Percentiles rank a stretch among this genome's conserved stretches.
phyloP scores from a whole-genome alignment of 345 rosid genomes.

The Euphorbia lathyris region DNA sequence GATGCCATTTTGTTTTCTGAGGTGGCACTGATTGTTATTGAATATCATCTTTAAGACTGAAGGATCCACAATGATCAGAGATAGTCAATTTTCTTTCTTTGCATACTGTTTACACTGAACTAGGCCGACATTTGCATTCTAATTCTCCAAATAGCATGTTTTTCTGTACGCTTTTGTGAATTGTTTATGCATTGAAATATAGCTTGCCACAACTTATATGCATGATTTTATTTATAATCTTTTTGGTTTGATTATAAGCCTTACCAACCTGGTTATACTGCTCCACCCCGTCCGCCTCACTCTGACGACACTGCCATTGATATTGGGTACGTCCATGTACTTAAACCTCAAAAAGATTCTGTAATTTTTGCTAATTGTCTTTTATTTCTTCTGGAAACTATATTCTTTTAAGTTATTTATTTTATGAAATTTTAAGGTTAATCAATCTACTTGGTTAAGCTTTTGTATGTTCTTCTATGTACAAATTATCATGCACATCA shows the following conservation, averaged over 20 bases:
- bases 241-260: constrained; percentile 42
- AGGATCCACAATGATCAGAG: neutral
- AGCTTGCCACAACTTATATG: neutral
- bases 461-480: neutral
- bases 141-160: neutral
- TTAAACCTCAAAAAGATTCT: neutral
- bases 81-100: neutral
- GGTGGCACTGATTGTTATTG: neutral
- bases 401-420: neutral
- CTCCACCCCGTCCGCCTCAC: constrained; percentile 56
- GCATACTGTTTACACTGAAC: neutral
- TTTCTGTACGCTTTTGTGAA: neutral
- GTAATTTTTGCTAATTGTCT: no score
- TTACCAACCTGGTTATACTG: constrained; percentile 80
- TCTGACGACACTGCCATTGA: constrained; percentile 76
- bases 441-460: constrained; percentile 9
- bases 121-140: neutral
- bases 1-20: neutral
- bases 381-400: neutral
- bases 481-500: neutral
- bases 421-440: neutral
- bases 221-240: constrained; percentile 2
- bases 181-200: neutral
- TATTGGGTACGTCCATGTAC: constrained; percentile 56
- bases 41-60: neutral